These are phyloP conservation scores for Psidium friedrichsthalianum DNA, from an alignment of 345 rosid species.

Conservation along the genomic window DNA sequence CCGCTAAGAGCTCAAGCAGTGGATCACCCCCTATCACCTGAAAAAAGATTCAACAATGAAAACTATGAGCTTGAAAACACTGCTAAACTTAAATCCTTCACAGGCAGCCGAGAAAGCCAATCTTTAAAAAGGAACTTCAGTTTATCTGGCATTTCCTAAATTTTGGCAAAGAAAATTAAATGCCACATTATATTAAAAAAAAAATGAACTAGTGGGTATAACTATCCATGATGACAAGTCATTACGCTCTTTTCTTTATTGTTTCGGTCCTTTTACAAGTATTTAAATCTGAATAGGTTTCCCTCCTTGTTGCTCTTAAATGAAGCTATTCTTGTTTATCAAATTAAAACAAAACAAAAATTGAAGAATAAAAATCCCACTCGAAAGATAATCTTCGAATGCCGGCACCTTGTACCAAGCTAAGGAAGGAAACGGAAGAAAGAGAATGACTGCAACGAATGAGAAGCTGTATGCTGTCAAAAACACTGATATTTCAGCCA, in stretches of 20 bases:
- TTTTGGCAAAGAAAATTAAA: not conserved
- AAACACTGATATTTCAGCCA: not conserved
- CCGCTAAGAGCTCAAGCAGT: constrained; percentile 78
- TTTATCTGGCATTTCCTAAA: not conserved
- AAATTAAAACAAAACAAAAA: not conserved
- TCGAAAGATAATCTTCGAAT: not conserved
- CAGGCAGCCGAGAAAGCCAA: not conserved
- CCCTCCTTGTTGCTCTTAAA: not conserved
- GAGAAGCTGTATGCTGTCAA: not conserved
- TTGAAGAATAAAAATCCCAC: not conserved
- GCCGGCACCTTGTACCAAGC: not conserved
- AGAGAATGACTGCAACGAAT: not conserved
- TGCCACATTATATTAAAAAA: not conserved
- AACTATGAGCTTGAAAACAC: not conserved
- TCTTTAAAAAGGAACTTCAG: not conserved
- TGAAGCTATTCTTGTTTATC: not conserved
- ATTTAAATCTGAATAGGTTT: not conserved
- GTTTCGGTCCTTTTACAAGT: not conserved
- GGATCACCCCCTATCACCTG: constrained; percentile 92
- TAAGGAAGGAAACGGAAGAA: not conserved
- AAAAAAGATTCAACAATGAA: not conserved
- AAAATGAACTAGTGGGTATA: not conserved
- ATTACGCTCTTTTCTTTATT: not conserved
- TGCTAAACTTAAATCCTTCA: not conserved
- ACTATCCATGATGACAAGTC: not conserved